These are phyloP conservation scores for Cadophora sp. DNA, from an alignment of 2,329 filamentous ascomycete species.

Conservation along the genomic window DNA sequence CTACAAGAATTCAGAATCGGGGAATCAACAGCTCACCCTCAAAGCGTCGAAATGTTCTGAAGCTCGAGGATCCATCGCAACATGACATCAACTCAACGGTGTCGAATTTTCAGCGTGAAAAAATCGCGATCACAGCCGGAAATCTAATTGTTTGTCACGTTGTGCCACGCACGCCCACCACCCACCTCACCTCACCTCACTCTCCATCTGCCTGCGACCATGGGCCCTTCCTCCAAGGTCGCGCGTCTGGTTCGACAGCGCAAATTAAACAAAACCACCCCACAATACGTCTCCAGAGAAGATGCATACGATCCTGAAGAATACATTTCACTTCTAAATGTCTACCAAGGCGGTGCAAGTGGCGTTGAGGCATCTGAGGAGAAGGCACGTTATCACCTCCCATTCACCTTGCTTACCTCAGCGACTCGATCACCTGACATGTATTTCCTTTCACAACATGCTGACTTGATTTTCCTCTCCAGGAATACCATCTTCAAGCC, in stretches of 20 bases:
- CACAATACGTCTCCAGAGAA: constrained; percentile 72
- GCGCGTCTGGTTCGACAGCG: constrained; percentile 49
- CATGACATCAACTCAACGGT: constrained; percentile 35
- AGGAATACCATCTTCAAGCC: constrained; percentile 48
- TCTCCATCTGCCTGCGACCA: constrained; percentile 20
- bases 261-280: constrained; percentile 61
- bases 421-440: constrained; percentile 34
- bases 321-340: constrained; percentile 77
- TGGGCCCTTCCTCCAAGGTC: constrained; percentile 25
- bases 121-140: constrained; percentile 38
- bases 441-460: neutral
- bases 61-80: constrained; percentile 37
- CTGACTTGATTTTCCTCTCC: constrained; percentile 28
- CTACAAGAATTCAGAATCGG: neutral
- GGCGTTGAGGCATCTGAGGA: constrained; percentile 97
- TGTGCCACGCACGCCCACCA: too few relatives aligned
- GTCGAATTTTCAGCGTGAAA: constrained; percentile 41
- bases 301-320: constrained; percentile 85
- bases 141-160: constrained; percentile 25
- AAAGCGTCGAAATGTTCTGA: constrained; percentile 34
- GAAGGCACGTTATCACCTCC: constrained; percentile 61
- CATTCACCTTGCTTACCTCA: constrained; percentile 4
- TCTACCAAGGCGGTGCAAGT: constrained; percentile 76
- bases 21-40: constrained; percentile 41
- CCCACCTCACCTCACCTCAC: too few relatives aligned